phyloP scores from a whole-genome alignment of 2,329 filamentous ascomycete genomes.

The Fusarium redolens region DNA sequence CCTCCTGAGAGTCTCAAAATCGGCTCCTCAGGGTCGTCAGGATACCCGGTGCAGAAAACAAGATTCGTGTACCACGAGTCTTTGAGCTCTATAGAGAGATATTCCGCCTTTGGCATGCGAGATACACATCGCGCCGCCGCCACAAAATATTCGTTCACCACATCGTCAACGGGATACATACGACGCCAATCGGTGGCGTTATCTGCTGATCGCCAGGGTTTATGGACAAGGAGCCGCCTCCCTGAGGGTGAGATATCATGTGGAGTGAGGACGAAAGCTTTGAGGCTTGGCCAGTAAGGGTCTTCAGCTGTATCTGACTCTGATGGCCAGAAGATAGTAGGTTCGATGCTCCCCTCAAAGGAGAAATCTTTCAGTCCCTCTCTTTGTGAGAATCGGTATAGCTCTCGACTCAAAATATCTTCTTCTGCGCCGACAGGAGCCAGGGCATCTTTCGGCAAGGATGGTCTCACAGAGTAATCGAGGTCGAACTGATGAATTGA shows the following conservation, averaged over 20 bases:
- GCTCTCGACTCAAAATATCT: neutral
- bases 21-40: neutral
- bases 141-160: neutral
- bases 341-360: neutral
- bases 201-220: neutral
- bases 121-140: neutral
- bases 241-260: neutral
- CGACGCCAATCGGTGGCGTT: neutral
- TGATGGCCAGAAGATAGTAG: slow-evolving; percentile 11
- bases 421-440: neutral
- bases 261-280: neutral
- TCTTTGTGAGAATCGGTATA: slow-evolving; percentile 1
- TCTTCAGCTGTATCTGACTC: neutral
- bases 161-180: rapidly evolving
- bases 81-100: neutral
- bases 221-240: neutral
- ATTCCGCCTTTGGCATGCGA: neutral
- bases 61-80: neutral
- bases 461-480: neutral
- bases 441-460: neutral
- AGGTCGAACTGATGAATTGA: neutral
- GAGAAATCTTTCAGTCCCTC: neutral
- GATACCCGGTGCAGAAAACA: neutral
- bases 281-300: slow-evolving; percentile 9
- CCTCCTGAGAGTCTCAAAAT: neutral